Evolutionary conservation across 2,329 filamentous ascomycete species (phyloP), one percentile per base, ranked within the genome.

Genomic region (Diaporthe batatas): DNA sequence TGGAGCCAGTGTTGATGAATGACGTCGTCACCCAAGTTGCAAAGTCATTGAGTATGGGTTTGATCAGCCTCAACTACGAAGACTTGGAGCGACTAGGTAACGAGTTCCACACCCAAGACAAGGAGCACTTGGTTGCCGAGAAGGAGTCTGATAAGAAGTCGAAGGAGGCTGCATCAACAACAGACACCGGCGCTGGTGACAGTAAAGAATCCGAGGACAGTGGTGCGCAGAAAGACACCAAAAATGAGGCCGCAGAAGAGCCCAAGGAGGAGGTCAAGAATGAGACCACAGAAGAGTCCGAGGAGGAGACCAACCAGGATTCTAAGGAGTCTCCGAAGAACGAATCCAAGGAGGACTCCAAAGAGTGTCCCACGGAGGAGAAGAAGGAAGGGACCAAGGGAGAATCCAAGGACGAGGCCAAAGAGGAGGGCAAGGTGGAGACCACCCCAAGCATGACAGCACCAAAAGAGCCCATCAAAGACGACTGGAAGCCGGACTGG

Each of bases 401-500:
- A 44, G 42, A 21, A 6, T 6, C 42, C 42, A 44, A 44, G 14
- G 42, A 44, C 6, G 42, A 44, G 42, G 6, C 16, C 14, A 44
- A 44, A 14, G 42, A 18, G 14, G 42, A 44, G 11, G 16, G 14
- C 7, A 12, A 65, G 7, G 21, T 3, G 18, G 6, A n/a, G 2
- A 18, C 44, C 8, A 29, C 18, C 25, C 32, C 23, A 11, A 14
- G 11, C n/a, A 65, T 29, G 6, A 7, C 44, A 8, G 49, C 42
- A 18, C 1, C 62, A 16, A 64, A 32, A 34, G 23, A 47, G 11
- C 10, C 42, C 6, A 12, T 18, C 58, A 51, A 36, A 39, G 44
- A 51, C 44, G 62, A 65, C 0, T 65, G 62, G 62, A 51, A 51
- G 29, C 5, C 62, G 2, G n/a, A 65, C 8, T 65, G 44, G 62